phyloP scores from a whole-genome alignment of 2,329 filamentous ascomycete species.

The Escovopsis sp. region DNA sequence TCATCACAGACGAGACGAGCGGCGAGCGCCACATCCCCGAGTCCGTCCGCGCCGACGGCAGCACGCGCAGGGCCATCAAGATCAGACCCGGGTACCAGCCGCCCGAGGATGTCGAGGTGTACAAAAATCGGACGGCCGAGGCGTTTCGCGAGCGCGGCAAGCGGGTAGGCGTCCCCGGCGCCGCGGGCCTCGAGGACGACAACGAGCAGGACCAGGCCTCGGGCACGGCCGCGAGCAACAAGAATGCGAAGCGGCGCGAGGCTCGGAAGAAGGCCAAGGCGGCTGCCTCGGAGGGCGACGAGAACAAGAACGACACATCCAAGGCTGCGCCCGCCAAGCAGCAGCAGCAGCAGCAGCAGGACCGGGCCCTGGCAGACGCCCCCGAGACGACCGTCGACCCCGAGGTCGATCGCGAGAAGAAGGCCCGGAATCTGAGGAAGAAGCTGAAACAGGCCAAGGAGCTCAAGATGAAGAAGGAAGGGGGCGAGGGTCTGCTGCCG shows the following conservation, averaged over 20 bases:
- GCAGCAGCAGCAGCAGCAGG: slow-evolving; percentile 7
- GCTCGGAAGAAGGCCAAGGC: slow-evolving; percentile 39
- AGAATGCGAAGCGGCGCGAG: slow-evolving; percentile 68
- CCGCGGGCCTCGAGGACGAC: slow-evolving; percentile 37
- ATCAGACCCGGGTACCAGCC: slow-evolving; percentile 87
- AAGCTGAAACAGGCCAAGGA: slow-evolving; percentile 90
- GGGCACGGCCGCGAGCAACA: slow-evolving; percentile 45
- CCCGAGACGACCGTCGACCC: slow-evolving; percentile 40
- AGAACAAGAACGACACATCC: slow-evolving; percentile 14
- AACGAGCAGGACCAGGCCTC: slow-evolving; percentile 25
- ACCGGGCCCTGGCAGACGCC: slow-evolving; percentile 21
- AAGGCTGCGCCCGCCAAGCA: too few species aligned
- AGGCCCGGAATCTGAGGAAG: slow-evolving; percentile 80
- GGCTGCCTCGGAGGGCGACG: slow-evolving; percentile 45
- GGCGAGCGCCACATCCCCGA: slow-evolving; percentile 83
- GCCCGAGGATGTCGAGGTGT: slow-evolving; percentile 88
- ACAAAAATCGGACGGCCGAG: slow-evolving; percentile 84
- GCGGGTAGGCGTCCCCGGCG: slow-evolving; percentile 54
- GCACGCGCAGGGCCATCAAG: slow-evolving; percentile 84
- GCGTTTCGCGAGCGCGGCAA: slow-evolving; percentile 61
- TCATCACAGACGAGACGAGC: slow-evolving; percentile 57
- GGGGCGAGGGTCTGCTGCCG: slow-evolving; percentile 66
- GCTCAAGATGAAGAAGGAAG: slow-evolving; percentile 78
- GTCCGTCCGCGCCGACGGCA: slow-evolving; percentile 74
- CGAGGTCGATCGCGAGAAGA: slow-evolving; percentile 76